These are phyloP conservation scores for Ophiocordyceps camponoti-saundersi DNA, from an alignment of 2,329 filamentous ascomycete species.

Conservation along the genomic window DNA sequence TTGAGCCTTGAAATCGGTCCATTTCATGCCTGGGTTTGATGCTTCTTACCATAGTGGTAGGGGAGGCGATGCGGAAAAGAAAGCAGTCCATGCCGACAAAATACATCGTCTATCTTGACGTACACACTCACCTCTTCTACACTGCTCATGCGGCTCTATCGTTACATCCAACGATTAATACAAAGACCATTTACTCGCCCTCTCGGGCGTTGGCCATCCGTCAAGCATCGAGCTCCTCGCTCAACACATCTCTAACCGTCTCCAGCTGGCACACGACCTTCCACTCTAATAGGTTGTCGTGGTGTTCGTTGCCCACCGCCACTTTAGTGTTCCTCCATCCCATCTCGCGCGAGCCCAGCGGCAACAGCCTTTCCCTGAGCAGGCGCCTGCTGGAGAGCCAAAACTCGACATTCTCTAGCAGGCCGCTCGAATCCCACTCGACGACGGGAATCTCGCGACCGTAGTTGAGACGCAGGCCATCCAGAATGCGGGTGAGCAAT, in stretches of 20 bases:
- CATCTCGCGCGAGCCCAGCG: slow-evolving; percentile 55
- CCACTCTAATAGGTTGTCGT: slow-evolving; percentile 55
- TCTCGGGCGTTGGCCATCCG: not conserved
- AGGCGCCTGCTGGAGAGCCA: slow-evolving; percentile 55
- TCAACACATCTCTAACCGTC: slow-evolving; percentile 37
- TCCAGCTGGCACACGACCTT: slow-evolving; percentile 56
- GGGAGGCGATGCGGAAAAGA: too few relatives aligned
- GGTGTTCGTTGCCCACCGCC: slow-evolving; percentile 15
- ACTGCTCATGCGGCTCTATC: too few relatives aligned
- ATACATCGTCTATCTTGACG: too few relatives aligned
- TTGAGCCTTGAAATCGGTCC: too few relatives aligned
- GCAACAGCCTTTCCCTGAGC: slow-evolving; percentile 55
- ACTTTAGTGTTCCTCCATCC: slow-evolving; percentile 33
- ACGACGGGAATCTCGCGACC: slow-evolving; percentile 57
- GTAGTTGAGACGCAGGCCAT: slow-evolving; percentile 45
- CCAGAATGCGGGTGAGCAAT: slow-evolving; percentile 57
- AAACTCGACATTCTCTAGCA: slow-evolving; percentile 72
- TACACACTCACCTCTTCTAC: too few relatives aligned
- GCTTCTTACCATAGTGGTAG: too few relatives aligned
- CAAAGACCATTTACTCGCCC: not conserved
- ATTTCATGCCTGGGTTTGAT: too few relatives aligned
- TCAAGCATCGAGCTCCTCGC: slow-evolving; percentile 27
- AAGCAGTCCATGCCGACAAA: too few relatives aligned
- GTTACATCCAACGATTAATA: not conserved
- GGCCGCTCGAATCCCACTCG: slow-evolving; percentile 53